phyloP scores from a whole-genome alignment of 805 yeast genomes.

The Candida sphagnicola region DNA sequence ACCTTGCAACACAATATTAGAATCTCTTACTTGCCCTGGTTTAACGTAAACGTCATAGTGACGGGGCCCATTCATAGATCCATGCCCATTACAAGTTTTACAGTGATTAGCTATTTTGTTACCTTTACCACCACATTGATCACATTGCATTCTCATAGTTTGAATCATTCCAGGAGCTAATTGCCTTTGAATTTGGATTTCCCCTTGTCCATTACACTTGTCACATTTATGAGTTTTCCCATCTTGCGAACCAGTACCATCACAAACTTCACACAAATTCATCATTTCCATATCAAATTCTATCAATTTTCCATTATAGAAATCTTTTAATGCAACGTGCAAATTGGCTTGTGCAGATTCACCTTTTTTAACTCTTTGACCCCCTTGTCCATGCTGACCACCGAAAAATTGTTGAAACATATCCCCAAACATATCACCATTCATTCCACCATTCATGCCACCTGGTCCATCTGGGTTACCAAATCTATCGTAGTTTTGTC shows the following conservation, averaged over 20 bases:
- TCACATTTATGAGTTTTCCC: constrained; percentile 63
- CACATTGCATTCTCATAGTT: constrained; percentile 76
- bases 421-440: constrained; percentile 6
- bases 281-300: constrained; percentile 66
- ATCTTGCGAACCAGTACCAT: constrained; percentile 84
- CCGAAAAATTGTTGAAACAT: constrained; percentile 14
- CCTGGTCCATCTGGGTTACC: constrained; percentile 63
- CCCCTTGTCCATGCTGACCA: constrained; percentile 17
- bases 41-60: constrained; percentile 57
- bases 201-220: constrained; percentile 75
- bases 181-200: constrained; percentile 60
- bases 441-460: constrained; percentile 25
- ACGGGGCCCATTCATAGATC: constrained; percentile 55
- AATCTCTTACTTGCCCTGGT: constrained; percentile 67
- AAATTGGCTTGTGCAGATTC: constrained; percentile 56
- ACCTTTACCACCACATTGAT: constrained; percentile 77
- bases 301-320: constrained; percentile 63
- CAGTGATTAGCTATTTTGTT: constrained; percentile 62
- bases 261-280: constrained; percentile 71
- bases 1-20: constrained; percentile 57
- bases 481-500: constrained; percentile 62
- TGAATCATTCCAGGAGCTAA: constrained; percentile 91
- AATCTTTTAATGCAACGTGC: constrained; percentile 56
- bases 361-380: constrained; percentile 52
- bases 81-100: constrained; percentile 63